phyloP scores from a whole-genome alignment of 2,329 filamentous ascomycete genomes.

The Ophiostoma tasmaniense region DNA sequence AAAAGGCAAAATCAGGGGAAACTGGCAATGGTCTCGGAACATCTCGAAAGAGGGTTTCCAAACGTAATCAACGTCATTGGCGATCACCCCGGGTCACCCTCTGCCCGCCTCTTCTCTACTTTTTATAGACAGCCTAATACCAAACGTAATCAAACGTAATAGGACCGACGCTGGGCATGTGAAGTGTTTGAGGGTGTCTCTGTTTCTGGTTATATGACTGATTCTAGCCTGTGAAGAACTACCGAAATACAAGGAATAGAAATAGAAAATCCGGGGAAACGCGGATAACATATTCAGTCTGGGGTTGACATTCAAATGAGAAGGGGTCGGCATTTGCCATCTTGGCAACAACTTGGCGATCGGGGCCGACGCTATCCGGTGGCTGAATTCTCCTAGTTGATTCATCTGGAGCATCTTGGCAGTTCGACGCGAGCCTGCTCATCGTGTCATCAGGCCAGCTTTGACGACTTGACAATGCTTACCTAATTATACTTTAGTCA shows the following conservation, averaged over 20 bases:
- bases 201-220: background rate
- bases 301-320: background rate
- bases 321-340: background rate
- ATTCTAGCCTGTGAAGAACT: background rate
- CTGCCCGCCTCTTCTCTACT: background rate
- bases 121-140: background rate
- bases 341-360: background rate
- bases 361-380: background rate
- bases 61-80: background rate
- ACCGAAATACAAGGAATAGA: too few relatives aligned
- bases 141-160: background rate
- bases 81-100: background rate
- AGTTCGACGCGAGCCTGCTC: background rate
- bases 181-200: background rate
- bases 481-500: background rate
- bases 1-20: background rate
- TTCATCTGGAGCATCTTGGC: too few relatives aligned
- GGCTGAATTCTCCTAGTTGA: background rate
- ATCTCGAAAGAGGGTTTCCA: background rate
- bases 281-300: background rate
- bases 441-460: background rate
- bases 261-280: background rate
- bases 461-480: background rate
- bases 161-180: background rate
- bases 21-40: background rate